These are phyloP conservation scores for Dioscorea zingiberensis DNA, from an alignment of 106 monocot species.

Conservation along the genomic window DNA sequence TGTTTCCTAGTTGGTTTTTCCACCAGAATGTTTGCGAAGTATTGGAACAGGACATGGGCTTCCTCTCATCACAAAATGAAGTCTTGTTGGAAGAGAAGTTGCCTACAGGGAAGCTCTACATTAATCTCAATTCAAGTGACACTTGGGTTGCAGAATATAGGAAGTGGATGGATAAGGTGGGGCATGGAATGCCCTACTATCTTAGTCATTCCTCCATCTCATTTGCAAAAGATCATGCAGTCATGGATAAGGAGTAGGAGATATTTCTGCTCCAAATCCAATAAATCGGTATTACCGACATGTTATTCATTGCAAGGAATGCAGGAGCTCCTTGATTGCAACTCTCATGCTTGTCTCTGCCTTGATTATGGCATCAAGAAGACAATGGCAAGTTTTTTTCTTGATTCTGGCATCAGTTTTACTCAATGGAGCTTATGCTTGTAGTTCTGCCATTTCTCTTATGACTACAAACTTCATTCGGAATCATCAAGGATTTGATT, in stretches of 20 bases:
- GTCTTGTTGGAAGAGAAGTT: slow-evolving; percentile 63
- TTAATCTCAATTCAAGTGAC: slow-evolving; percentile 75
- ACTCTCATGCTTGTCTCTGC: slow-evolving; percentile 29
- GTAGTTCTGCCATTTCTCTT: slow-evolving; percentile 25
- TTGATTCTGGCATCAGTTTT: slow-evolving; percentile 21
- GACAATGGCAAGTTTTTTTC: slow-evolving; percentile 36
- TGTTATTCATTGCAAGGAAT: slow-evolving; percentile 71
- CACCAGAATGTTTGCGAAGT: slow-evolving; percentile 91
- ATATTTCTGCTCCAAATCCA: slow-evolving; percentile 43
- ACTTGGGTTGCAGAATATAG: slow-evolving; percentile 93
- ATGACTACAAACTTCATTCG: slow-evolving; percentile 73
- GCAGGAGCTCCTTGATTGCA: slow-evolving; percentile 26
- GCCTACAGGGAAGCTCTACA: slow-evolving; percentile 73
- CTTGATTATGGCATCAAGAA: slow-evolving; percentile 31
- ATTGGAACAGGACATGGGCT: slow-evolving; percentile 98
- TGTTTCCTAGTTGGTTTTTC: slow-evolving; percentile 72
- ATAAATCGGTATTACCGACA: slow-evolving; percentile 59
- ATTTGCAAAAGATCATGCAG: slow-evolving; percentile 36
- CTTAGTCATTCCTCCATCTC: slow-evolving; percentile 65
- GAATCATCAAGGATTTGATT: slow-evolving; percentile 56
- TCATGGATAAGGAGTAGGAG: slow-evolving; percentile 56
- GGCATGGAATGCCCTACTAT: slow-evolving; percentile 95
- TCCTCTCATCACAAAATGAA: slow-evolving; percentile 94
- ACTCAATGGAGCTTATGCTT: slow-evolving; percentile 30
- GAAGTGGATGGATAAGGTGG: slow-evolving; percentile 94